These are phyloP conservation scores for Penicillium macrosclerotiorum DNA, from an alignment of 495 filamentous ascomycete species.

Conservation along the genomic window DNA sequence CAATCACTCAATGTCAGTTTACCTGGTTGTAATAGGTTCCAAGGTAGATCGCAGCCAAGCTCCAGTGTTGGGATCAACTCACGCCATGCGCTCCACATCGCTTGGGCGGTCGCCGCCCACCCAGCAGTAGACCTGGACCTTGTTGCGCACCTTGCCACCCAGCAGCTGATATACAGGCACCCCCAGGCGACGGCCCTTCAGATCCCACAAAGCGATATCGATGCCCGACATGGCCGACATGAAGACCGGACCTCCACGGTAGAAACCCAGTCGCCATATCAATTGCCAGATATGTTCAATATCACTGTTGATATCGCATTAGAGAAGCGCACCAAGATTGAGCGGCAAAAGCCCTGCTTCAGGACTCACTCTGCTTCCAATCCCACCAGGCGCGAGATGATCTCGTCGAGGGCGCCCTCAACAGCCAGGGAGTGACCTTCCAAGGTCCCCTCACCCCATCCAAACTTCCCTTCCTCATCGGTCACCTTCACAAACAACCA, in stretches of 20 bases:
- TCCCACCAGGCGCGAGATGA: constrained; percentile 62
- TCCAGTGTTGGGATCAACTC: constrained; percentile 1
- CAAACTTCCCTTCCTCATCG: constrained; percentile 59
- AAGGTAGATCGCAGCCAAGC: too few species aligned
- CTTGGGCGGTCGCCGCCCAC: constrained; percentile 78
- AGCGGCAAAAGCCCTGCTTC: too few species aligned
- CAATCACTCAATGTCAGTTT: neutral
- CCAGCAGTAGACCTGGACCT: constrained; percentile 80
- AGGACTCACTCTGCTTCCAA: constrained; percentile 75
- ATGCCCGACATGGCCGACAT: constrained; percentile 79
- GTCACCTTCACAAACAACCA: constrained; percentile 84
- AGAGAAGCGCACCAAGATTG: too few species aligned
- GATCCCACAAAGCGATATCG: constrained; percentile 82
- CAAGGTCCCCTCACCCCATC: constrained; percentile 81
- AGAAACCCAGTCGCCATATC: constrained; percentile 70
- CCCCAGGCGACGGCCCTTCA: constrained; percentile 60
- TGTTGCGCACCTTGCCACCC: constrained; percentile 73
- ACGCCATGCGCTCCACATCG: constrained; percentile 63
- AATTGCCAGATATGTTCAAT: constrained; percentile 84
- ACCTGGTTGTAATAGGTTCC: neutral
- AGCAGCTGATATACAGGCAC: constrained; percentile 74
- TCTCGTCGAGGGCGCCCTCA: constrained; percentile 74
- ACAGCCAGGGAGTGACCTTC: constrained; percentile 78
- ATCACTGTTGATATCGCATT: constrained; percentile 47
- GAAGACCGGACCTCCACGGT: constrained; percentile 80